Evolutionary conservation across 2,329 filamentous ascomycete species (phyloP).

Genomic region (Fusarium subtropicale): DNA sequence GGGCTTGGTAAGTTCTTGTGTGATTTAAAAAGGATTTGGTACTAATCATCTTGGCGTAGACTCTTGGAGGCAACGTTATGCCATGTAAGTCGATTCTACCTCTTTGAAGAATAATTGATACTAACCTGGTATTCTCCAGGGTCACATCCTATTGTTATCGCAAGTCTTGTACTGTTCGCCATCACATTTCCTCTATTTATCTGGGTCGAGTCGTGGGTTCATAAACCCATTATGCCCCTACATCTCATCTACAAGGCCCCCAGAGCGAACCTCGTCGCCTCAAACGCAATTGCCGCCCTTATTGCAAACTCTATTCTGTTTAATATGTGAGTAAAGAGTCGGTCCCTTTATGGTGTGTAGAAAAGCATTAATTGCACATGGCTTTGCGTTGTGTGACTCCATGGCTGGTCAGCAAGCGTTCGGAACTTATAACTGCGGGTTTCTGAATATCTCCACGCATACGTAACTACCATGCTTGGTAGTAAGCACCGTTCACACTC

Average conservation of each 20-base stretch:
- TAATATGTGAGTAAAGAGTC: conserved; percentile 61
- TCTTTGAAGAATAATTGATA: too few relatives aligned
- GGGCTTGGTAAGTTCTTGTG: conserved; percentile 60
- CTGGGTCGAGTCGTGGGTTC: conserved; percentile 62
- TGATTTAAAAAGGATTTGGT: not conserved
- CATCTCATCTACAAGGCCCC: conserved; percentile 62
- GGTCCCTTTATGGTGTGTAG: not conserved
- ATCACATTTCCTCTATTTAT: conserved; percentile 64
- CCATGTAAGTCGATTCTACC: conserved; percentile 58
- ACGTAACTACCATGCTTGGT: not conserved
- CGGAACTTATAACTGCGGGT: not conserved
- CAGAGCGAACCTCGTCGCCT: conserved; percentile 67
- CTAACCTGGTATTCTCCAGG: conserved; percentile 51
- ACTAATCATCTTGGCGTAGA: conserved; percentile 52
- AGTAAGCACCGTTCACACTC: not conserved
- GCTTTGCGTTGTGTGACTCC: not conserved
- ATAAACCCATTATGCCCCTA: conserved; percentile 71
- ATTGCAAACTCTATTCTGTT: conserved; percentile 68
- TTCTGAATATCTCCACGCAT: not conserved
- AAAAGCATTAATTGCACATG: conserved; percentile 4
- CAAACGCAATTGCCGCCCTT: conserved; percentile 64
- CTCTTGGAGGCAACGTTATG: conserved; percentile 72
- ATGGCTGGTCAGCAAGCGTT: not conserved
- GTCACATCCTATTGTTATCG: conserved; percentile 69
- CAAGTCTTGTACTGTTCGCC: conserved; percentile 61